Percentiles rank a stretch among this genome's conserved stretches.
These are phyloP conservation scores for Alternaria sp. DNA, from an alignment of 2,329 filamentous ascomycete species.

Conservation along the genomic window DNA sequence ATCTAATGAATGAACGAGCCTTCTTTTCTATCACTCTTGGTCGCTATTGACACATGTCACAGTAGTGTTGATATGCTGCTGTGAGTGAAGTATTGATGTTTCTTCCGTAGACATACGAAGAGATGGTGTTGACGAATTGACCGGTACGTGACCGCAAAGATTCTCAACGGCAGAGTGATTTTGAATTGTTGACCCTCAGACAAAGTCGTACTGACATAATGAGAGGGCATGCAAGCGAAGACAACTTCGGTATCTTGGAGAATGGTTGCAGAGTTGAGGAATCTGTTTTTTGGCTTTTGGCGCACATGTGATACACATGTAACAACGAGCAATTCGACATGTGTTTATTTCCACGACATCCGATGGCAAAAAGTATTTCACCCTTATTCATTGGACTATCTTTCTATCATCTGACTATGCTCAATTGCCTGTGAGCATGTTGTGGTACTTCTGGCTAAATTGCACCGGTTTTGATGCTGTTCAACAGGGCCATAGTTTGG, in stretches of 20 bases:
- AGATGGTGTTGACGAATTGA: background rate
- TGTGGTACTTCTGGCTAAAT: background rate
- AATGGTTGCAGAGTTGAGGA: background rate
- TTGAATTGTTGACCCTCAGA: background rate
- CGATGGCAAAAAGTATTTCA: background rate
- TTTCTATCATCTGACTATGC: background rate
- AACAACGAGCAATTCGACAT: background rate
- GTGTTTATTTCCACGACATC: background rate
- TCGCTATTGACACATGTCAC: background rate
- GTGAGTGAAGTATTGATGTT: background rate
- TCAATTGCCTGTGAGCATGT: background rate
- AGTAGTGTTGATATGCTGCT: background rate
- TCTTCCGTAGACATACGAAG: background rate
- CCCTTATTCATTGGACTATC: background rate
- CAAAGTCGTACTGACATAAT: background rate
- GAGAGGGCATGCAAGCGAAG: background rate
- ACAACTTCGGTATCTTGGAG: background rate
- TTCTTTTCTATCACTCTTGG: background rate
- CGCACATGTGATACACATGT: background rate
- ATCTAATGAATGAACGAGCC: background rate
- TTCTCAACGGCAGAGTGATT: background rate
- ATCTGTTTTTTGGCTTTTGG: background rate
- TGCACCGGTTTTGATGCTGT: background rate
- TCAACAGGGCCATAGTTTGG: background rate
- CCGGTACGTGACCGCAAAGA: background rate